A percentile compares a stretch with the other conserved stretches of the same genome.
These are phyloP conservation scores for Fusarium bulbicola DNA, from an alignment of 2,329 filamentous ascomycete genomes.

Conservation along the genomic window DNA sequence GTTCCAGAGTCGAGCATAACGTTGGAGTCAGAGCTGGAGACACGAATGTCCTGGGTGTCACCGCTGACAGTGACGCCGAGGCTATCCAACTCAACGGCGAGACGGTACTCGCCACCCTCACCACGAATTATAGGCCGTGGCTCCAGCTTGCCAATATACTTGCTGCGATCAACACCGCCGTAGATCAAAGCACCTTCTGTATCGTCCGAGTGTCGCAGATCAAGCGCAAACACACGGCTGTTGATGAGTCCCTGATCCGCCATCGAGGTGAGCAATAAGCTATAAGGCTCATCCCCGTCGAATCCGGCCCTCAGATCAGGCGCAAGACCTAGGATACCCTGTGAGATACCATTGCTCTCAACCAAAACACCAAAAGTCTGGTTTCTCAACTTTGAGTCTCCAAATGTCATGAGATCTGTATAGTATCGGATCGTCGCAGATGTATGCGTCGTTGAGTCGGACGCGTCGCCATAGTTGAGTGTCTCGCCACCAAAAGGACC, in stretches of 20 bases:
- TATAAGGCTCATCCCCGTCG: conserved; percentile 54
- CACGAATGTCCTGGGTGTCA: conserved; percentile 34
- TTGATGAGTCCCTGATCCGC: conserved; percentile 57
- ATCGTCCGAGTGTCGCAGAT: conserved; percentile 56
- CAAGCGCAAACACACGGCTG: conserved; percentile 61
- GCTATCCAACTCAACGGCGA: conserved; percentile 47
- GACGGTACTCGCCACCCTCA: conserved; percentile 47
- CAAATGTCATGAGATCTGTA: conserved; percentile 57
- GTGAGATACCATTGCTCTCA: conserved; percentile 56
- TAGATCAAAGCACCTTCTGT: conserved; percentile 61
- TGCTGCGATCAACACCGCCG: conserved; percentile 62
- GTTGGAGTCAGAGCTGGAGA: conserved; percentile 47
- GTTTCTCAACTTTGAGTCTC: conserved; percentile 51
- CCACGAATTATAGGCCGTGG: conserved; percentile 55
- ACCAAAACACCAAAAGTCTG: conserved; percentile 62
- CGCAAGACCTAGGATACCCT: conserved; percentile 62
- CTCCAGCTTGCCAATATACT: conserved; percentile 58
- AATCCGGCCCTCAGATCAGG: conserved; percentile 54
- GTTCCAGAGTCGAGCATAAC: conserved; percentile 64
- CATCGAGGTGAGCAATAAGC: conserved; percentile 62
- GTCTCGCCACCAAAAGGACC: conserved; percentile 51
- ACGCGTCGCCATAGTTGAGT: conserved; percentile 52
- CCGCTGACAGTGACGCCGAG: conserved; percentile 46
- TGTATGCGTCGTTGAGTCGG: conserved; percentile 48
- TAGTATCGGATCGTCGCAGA: conserved; percentile 56